Base-by-base conservation (phyloP, 352 stramenopile species). In the Phytophthora pluvialis region DNA sequence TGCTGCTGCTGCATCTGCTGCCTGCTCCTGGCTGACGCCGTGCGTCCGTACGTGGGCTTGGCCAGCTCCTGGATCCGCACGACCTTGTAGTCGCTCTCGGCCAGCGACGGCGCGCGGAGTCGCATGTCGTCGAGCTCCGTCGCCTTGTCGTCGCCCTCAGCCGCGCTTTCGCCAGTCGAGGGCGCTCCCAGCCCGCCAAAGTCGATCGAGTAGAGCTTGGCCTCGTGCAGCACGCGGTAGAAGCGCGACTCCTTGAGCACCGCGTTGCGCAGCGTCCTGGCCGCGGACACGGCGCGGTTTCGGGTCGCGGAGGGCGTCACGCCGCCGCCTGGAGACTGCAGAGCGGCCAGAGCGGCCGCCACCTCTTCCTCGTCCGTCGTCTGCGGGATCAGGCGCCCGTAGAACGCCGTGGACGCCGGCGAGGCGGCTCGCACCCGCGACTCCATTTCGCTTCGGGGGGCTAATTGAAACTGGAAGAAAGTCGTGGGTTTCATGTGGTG, bases 201-300 rank as follows among this genome's bases (percentile, higher is more conserved):
- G 45, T 90, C 80, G 60, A 93, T 88, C 5, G 77, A 40, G 42
- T 80, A 90, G 5, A 93, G 70, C 46, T 88, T 88, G 46, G 78
- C 70, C 52, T 93, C 83, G 40, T 80, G 57, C 47, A 90, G 45
- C 33, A 93, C 81, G 39, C 83, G 83, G 49, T 93, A 93, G 74
- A 89, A 93, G 26, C 77, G 73, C 5, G 45, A 50, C 49, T 93
- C 83, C 1, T 59, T 50, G 18, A 88, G 60, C 13, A 91, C 65
- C 8, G 74, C 72, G 38, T 78, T 72, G 18, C 60, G 70, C 52
- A 82, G 42, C 32, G 70, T 57, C 3, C 61, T 43, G 3, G 66
- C 57, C 7, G 62, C 54, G 3, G 55, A 67, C 5, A 62, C 65
- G 8, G 54, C 53, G 29, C 45, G 43, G 38, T 43, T 40, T 4